These are phyloP conservation scores for Umbelopsis ramanniana DNA, from an alignment of 192 early-diverging fungal genomes.

Conservation along the genomic window DNA sequence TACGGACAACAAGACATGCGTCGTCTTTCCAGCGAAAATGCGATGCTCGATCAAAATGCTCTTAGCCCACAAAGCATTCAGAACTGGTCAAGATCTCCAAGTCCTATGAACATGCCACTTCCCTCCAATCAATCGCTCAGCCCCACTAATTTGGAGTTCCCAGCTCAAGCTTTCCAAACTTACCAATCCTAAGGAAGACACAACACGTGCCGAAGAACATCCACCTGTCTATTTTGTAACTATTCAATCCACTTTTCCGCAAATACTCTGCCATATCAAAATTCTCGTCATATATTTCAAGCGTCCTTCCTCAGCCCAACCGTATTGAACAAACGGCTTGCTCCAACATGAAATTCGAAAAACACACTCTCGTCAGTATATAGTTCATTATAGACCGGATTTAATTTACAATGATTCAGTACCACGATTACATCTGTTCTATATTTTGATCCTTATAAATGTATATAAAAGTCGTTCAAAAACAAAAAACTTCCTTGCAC, in stretches of 20 bases:
- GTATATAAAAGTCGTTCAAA: neutral
- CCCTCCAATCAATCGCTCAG: neutral
- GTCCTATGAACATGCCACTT: slow-evolving; percentile 3
- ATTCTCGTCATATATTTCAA: too few relatives aligned
- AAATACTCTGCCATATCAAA: too few relatives aligned
- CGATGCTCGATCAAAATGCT: neutral
- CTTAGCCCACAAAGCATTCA: slow-evolving; percentile 15
- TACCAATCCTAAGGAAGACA: neutral
- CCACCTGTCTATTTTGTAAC: too few relatives aligned
- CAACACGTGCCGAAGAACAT: too few relatives aligned
- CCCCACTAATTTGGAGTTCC: neutral
- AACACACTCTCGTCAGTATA: too few relatives aligned
- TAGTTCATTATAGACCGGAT: too few relatives aligned
- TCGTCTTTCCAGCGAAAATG: neutral
- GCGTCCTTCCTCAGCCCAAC: too few relatives aligned
- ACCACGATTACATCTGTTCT: neutral
- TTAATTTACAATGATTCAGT: too few relatives aligned
- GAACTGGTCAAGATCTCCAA: slow-evolving; percentile 5
- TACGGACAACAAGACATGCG: slow-evolving; percentile 3
- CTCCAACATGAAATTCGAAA: too few relatives aligned
- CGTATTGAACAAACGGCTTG: too few relatives aligned
- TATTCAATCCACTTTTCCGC: too few relatives aligned
- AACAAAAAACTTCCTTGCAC: too few relatives aligned
- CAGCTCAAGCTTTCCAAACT: neutral
- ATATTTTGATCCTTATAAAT: neutral